A percentile compares a stretch with the other conserved stretches of the same genome.
phyloP scores from a whole-genome alignment of 139 green algal genomes.

The Picochlorum sp. region DNA sequence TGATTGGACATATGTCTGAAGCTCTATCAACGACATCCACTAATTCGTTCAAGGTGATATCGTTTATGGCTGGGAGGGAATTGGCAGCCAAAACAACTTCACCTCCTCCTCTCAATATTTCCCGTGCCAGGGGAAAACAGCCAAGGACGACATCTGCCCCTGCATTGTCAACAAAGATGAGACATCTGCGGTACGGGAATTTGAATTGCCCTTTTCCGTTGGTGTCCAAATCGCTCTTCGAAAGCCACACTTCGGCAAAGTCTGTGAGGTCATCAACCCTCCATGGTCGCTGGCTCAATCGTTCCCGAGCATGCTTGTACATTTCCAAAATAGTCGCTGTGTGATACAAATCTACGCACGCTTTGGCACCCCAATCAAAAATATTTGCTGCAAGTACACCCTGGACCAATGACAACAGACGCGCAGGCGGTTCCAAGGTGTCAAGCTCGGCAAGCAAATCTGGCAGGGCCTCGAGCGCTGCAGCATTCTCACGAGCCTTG shows the following conservation, averaged over 20 bases:
- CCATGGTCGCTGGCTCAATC: slow-evolving; percentile 77
- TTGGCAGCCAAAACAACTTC: slow-evolving; percentile 93
- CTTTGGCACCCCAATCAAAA: slow-evolving; percentile 93
- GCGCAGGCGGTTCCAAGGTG: slow-evolving; percentile 30
- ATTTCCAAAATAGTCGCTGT: slow-evolving; percentile 93
- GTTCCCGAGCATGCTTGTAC: slow-evolving; percentile 48
- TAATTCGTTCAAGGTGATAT: slow-evolving; percentile 90
- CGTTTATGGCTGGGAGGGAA: slow-evolving; percentile 92
- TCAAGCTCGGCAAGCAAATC: slow-evolving; percentile 92
- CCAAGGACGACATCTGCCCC: slow-evolving; percentile 94
- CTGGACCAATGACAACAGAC: slow-evolving; percentile 76
- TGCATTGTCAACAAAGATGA: slow-evolving; percentile 97
- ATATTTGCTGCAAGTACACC: slow-evolving; percentile 93
- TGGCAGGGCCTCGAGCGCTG: slow-evolving; percentile 80
- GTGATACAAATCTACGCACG: slow-evolving; percentile 85
- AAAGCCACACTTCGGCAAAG: slow-evolving; percentile 36
- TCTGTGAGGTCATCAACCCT: slow-evolving; percentile 77
- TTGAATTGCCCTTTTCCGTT: slow-evolving; percentile 8
- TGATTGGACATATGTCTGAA: too few species aligned
- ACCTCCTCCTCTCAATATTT: slow-evolving; percentile 76
- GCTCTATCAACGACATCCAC: too few species aligned
- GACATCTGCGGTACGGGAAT: slow-evolving; percentile 54
- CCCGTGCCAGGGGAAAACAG: slow-evolving; percentile 88
- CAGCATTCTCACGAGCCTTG: slow-evolving; percentile 81
- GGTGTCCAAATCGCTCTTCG: slow-evolving; percentile 9